Evolutionary conservation across 805 yeast species (phyloP).

Genomic region (Myxozyma mucilagina): DNA sequence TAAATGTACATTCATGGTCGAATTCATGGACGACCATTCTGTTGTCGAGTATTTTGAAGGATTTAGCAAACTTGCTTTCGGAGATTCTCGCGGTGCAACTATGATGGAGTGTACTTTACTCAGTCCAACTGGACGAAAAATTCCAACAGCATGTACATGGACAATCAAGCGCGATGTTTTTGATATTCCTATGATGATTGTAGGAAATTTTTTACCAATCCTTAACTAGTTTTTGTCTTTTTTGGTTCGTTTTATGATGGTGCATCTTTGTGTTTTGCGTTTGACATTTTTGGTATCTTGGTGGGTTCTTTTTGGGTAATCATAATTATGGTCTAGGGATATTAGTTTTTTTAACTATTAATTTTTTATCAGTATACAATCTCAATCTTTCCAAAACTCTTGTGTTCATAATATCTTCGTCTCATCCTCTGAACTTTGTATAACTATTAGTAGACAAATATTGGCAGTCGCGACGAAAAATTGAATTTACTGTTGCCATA

Average conservation of each 20-base stretch:
- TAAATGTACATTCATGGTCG: slow-evolving; percentile 67
- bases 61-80: slow-evolving; percentile 82
- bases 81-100: slow-evolving; percentile 85
- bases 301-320: too few relatives aligned
- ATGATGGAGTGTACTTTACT: slow-evolving; percentile 82
- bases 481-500: too few relatives aligned
- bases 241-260: neutral
- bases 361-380: too few relatives aligned
- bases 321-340: too few relatives aligned
- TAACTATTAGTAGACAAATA: too few relatives aligned
- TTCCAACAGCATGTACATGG: slow-evolving; percentile 85
- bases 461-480: too few relatives aligned
- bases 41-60: slow-evolving; percentile 86
- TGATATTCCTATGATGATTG: slow-evolving; percentile 95
- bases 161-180: slow-evolving; percentile 92
- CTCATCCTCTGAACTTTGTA: too few relatives aligned
- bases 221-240: slow-evolving; percentile 34
- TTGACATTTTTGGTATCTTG: too few relatives aligned
- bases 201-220: slow-evolving; percentile 89
- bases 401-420: too few relatives aligned
- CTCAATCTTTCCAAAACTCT: too few relatives aligned
- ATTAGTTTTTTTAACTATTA: too few relatives aligned
- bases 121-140: slow-evolving; percentile 48
- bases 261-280: too few relatives aligned
- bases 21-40: slow-evolving; percentile 72